phyloP scores from a whole-genome alignment of 352 stramenopile genomes.

The Phytophthora sp. region DNA sequence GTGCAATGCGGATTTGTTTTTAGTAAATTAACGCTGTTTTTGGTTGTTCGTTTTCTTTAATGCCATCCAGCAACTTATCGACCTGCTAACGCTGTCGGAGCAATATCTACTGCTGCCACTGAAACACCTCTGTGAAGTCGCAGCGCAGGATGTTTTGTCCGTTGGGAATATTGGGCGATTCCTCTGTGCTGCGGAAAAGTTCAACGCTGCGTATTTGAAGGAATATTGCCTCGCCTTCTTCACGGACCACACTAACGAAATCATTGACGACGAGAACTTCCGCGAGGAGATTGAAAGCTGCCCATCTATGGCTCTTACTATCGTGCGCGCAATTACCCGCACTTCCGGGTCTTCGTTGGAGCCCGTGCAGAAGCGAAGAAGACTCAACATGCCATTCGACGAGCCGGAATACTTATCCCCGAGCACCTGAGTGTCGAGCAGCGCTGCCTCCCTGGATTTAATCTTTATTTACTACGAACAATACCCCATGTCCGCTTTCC shows the following conservation, averaged over 20 bases:
- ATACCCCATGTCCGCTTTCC: slow-evolving; percentile 15
- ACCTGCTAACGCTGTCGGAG: slow-evolving; percentile 80
- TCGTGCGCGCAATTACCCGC: slow-evolving; percentile 70
- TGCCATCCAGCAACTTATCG: slow-evolving; percentile 76
- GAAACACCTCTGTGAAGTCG: slow-evolving; percentile 81
- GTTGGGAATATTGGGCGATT: slow-evolving; percentile 82
- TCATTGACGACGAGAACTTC: slow-evolving; percentile 86
- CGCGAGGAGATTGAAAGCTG: slow-evolving; percentile 82
- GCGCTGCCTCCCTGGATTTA: slow-evolving; percentile 17
- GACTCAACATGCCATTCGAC: slow-evolving; percentile 86
- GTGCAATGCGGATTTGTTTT: neutral
- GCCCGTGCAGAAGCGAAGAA: slow-evolving; percentile 68
- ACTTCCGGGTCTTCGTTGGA: slow-evolving; percentile 34
- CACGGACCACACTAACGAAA: slow-evolving; percentile 74
- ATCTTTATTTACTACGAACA: slow-evolving; percentile 50
- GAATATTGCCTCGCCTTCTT: slow-evolving; percentile 85
- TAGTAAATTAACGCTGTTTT: neutral
- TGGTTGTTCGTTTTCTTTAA: slow-evolving; percentile 3
- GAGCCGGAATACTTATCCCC: slow-evolving; percentile 65
- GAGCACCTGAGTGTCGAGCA: slow-evolving; percentile 5
- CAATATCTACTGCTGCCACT: slow-evolving; percentile 81
- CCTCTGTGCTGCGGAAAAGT: slow-evolving; percentile 81
- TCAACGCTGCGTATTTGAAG: slow-evolving; percentile 84
- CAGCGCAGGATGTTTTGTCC: slow-evolving; percentile 71
- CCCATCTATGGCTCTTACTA: slow-evolving; percentile 76